Percentiles rank a stretch among this genome's conserved stretches.
Evolutionary conservation across 192 early-diverging fungal genomes (phyloP).

Genomic region (Linnemannia exigua): DNA sequence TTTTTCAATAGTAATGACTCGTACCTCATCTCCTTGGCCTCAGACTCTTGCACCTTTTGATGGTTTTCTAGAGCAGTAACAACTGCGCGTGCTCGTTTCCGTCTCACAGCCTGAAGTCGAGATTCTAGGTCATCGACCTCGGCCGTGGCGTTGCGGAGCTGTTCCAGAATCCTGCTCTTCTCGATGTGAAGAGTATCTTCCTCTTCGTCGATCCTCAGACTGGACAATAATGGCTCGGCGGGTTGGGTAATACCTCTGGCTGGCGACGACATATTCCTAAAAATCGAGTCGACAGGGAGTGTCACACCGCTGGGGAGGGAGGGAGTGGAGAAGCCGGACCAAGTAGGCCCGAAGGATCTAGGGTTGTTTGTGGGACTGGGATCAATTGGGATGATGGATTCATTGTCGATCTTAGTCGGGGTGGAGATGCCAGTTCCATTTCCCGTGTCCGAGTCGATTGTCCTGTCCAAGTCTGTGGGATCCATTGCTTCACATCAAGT

Average conservation of each 20-base stretch:
- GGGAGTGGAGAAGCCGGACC: not conserved
- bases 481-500: constrained; percentile 4
- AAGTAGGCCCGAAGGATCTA: not conserved
- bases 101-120: constrained; percentile 29
- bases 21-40: constrained; percentile 50
- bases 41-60: constrained; percentile 35
- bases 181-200: constrained; percentile 27
- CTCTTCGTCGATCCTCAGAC: constrained; percentile 8
- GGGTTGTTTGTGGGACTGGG: not conserved
- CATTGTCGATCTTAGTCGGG: not conserved
- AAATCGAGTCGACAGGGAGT: not conserved
- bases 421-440: not conserved
- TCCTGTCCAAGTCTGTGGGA: not conserved
- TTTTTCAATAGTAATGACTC: not conserved
- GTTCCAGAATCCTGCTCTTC: constrained; percentile 43
- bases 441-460: not conserved
- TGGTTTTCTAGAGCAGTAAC: constrained; percentile 35
- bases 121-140: constrained; percentile 41
- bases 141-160: constrained; percentile 23
- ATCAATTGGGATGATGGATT: not conserved
- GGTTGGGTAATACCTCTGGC: not conserved
- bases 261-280: not conserved
- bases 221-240: not conserved
- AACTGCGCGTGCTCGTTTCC: constrained; percentile 26
- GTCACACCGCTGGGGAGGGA: not conserved